These are phyloP conservation scores for Backusella tarrabulga DNA, from an alignment of 192 early-diverging fungal species.

Conservation along the genomic window DNA sequence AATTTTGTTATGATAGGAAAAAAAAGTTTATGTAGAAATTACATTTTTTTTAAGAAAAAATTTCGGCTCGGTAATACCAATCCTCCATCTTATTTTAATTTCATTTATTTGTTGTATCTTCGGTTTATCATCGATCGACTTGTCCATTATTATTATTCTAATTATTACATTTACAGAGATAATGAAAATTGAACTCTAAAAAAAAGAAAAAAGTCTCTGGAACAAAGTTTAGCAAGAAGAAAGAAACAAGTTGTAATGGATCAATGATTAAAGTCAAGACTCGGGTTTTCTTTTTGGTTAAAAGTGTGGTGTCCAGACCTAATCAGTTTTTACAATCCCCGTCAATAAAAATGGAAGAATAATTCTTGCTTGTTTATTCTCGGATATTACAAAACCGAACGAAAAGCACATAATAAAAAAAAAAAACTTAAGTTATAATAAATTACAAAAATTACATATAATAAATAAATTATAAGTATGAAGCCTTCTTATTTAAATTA, in stretches of 20 bases:
- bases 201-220: background rate
- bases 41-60: background rate
- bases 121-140: background rate
- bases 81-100: background rate
- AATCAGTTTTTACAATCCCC: background rate
- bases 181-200: background rate
- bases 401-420: background rate
- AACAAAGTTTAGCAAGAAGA: background rate
- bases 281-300: conserved; percentile 4
- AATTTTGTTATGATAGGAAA: background rate
- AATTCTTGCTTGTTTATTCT: background rate
- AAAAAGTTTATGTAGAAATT: background rate
- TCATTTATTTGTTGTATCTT: background rate
- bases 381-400: conserved; percentile 1
- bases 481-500: background rate
- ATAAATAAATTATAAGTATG: background rate
- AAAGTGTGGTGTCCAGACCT: background rate
- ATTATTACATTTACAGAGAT: background rate
- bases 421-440: background rate
- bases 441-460: background rate
- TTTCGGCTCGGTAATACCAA: background rate
- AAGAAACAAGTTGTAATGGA: background rate
- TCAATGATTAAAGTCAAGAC: conserved; percentile 5
- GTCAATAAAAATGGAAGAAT: conserved; percentile 1
- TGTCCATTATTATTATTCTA: background rate